Evolutionary conservation across 139 green algal genomes (phyloP).

Genomic region (Gonium pectorale): DNA sequence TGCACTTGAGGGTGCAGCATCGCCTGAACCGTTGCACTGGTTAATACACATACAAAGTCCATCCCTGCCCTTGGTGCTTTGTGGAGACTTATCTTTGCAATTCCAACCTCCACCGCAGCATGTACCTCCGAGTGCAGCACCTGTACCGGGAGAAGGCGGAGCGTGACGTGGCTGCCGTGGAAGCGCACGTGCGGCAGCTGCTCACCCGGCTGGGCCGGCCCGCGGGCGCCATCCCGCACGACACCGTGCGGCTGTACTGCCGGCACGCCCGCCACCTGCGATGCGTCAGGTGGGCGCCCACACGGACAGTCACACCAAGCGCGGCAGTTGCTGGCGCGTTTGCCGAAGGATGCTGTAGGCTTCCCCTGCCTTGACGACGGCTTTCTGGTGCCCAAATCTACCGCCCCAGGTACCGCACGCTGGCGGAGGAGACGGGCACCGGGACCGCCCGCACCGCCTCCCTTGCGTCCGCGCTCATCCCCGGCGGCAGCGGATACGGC

Average conservation of each 20-base stretch:
- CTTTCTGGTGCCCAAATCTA: no score
- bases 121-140: conserved; percentile 88
- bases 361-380: no score
- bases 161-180: conserved; percentile 77
- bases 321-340: background rate
- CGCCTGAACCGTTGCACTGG: no score
- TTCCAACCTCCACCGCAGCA: no score
- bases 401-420: conserved; percentile 71
- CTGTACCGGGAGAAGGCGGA: conserved; percentile 89
- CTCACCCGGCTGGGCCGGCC: conserved; percentile 67
- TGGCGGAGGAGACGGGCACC: conserved; percentile 68
- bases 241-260: conserved; percentile 81
- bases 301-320: no score
- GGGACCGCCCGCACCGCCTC: background rate
- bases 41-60: no score
- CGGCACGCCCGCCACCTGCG: conserved; percentile 85
- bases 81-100: no score
- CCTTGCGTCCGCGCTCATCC: conserved; percentile 12
- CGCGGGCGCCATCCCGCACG: conserved; percentile 54
- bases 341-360: no score
- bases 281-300: conserved; percentile 56
- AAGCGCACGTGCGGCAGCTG: conserved; percentile 66
- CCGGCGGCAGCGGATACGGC: conserved; percentile 16
- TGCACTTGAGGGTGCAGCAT: no score
- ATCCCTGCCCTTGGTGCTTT: no score